These are phyloP conservation scores for Aphanocladium album DNA, from an alignment of 2,329 filamentous ascomycete species.

Conservation along the genomic window DNA sequence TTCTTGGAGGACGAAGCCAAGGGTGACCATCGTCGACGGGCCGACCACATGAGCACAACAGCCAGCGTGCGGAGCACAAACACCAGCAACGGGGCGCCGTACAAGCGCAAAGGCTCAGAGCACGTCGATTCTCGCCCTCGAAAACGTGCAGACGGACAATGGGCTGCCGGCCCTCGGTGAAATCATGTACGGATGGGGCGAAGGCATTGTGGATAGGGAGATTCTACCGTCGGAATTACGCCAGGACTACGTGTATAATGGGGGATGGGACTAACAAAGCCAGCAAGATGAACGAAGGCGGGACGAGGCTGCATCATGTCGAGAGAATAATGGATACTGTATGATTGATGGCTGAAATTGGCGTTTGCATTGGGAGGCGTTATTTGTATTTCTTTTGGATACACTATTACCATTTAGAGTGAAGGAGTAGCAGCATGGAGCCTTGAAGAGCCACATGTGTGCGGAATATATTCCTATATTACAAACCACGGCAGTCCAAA, in stretches of 20 bases:
- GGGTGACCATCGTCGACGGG: neutral
- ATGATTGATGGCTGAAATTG: neutral
- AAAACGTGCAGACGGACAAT: conserved; percentile 5
- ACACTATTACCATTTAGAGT: neutral
- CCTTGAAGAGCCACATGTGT: neutral
- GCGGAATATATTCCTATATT: neutral
- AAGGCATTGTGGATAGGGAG: neutral
- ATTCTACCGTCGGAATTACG: neutral
- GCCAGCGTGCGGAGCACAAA: neutral
- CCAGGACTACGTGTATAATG: neutral
- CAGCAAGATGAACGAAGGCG: neutral
- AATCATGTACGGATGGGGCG: neutral
- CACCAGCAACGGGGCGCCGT: neutral
- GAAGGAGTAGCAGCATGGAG: neutral
- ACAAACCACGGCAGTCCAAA: neutral
- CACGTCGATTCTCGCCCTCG: neutral
- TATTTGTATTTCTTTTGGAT: neutral
- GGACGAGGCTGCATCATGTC: neutral
- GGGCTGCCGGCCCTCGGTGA: neutral
- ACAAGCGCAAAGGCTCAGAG: conserved; percentile 3
- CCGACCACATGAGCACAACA: neutral
- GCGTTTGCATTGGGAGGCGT: neutral
- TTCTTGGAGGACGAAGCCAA: conserved; percentile 25
- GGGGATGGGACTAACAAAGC: neutral
- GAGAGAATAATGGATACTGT: neutral